Percentiles rank a stretch among this genome's conserved stretches.
Conservation (phyloP, 2,329 filamentous ascomycete species). For the Xylariales sp. region DNA sequence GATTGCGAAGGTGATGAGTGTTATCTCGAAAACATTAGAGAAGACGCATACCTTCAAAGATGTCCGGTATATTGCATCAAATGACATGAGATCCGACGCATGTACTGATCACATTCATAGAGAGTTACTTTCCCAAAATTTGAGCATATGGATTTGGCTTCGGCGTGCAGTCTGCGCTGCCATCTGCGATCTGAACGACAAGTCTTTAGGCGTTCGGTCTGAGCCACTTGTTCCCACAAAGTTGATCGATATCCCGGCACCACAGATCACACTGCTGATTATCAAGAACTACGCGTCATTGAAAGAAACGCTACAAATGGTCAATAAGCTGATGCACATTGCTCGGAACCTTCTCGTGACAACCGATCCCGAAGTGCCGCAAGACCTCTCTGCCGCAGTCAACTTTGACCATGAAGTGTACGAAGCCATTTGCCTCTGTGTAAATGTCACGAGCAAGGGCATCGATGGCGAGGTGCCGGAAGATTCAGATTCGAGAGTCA, state of each 20-base stretch:
- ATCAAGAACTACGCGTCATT: conserved; percentile 57
- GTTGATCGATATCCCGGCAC: conserved; percentile 47
- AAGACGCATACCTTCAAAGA: conserved; percentile 59
- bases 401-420: conserved; percentile 63
- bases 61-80: conserved; percentile 42
- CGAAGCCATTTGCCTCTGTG: conserved; percentile 60
- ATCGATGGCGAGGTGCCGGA: conserved; percentile 58
- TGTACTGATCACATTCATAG: conserved; percentile 27
- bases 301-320: conserved; percentile 57
- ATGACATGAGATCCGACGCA: not conserved
- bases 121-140: conserved; percentile 56
- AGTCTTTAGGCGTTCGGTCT: conserved; percentile 53
- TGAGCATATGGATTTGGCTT: conserved; percentile 62
- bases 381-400: conserved; percentile 60
- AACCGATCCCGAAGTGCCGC: conserved; percentile 58
- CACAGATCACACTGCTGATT: conserved; percentile 59
- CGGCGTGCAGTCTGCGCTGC: conserved; percentile 57
- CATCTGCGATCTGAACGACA: conserved; percentile 54
- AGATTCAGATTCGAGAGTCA: conserved; percentile 52
- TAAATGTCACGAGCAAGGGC: conserved; percentile 63
- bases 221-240: conserved; percentile 50
- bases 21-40: conserved; percentile 57
- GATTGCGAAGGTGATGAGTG: conserved; percentile 48
- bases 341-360: conserved; percentile 61
- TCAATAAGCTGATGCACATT: conserved; percentile 65